Percentiles rank a stretch among this genome's conserved stretches.
Evolutionary conservation across 2,329 filamentous ascomycete genomes (phyloP).

Genomic region (Fusarium redolens): DNA sequence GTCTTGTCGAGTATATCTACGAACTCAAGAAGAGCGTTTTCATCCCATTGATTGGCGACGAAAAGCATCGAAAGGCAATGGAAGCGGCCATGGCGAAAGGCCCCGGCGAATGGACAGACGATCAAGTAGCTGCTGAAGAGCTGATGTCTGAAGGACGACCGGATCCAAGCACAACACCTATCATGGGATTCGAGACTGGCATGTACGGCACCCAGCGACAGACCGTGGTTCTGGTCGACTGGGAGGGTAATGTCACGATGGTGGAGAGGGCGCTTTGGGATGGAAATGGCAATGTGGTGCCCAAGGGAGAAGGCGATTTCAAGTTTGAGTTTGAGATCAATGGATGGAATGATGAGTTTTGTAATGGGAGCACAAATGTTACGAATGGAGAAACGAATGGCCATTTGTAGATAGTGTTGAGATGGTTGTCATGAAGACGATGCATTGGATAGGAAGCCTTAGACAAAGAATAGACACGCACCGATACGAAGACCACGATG

Average conservation of each 20-base stretch:
- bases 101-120: conserved; percentile 52
- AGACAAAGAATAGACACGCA: background rate
- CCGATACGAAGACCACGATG: background rate
- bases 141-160: conserved; percentile 53
- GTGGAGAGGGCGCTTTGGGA: conserved; percentile 71
- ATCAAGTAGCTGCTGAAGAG: conserved; percentile 52
- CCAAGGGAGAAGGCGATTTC: conserved; percentile 65
- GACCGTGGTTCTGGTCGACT: conserved; percentile 71
- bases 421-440: background rate
- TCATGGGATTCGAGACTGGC: conserved; percentile 65
- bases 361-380: background rate
- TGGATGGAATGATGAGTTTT: conserved; percentile 56
- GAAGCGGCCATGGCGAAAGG: conserved; percentile 54
- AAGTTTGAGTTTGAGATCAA: conserved; percentile 68
- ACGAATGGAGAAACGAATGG: conserved; percentile 16
- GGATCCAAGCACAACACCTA: conserved; percentile 47
- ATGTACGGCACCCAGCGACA: conserved; percentile 75
- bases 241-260: conserved; percentile 70
- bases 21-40: conserved; percentile 71
- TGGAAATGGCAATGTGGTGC: conserved; percentile 64
- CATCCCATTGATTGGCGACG: conserved; percentile 67
- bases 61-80: conserved; percentile 59
- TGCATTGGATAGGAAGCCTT: background rate
- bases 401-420: background rate
- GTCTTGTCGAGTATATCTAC: conserved; percentile 65